Evolutionary conservation across 129 eudicot genomes (phyloP).

Genomic region (Centella asiatica): DNA sequence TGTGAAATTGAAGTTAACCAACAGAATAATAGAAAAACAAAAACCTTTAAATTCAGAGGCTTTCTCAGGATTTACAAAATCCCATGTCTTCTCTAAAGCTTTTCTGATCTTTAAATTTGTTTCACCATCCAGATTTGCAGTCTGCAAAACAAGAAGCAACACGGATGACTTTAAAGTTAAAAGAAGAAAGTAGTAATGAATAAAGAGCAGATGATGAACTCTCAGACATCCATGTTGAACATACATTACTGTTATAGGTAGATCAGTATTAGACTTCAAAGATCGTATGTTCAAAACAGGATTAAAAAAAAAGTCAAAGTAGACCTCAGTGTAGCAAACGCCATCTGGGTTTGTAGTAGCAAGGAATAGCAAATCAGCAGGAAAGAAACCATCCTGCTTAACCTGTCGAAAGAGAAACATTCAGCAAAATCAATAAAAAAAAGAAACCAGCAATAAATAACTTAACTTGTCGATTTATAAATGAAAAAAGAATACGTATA

Average conservation of each 20-base stretch:
- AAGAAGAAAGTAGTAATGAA: neutral
- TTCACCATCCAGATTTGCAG: conserved; percentile 99
- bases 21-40: too few relatives aligned
- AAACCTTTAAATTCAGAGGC: conserved; percentile 88
- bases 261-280: neutral
- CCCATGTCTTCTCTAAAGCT: conserved; percentile 98
- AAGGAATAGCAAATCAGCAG: conserved; percentile 91
- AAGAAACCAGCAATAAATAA: neutral
- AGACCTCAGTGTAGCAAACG: conserved; percentile 95
- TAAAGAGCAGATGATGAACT: neutral
- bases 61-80: conserved; percentile 70
- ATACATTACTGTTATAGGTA: neutral
- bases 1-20: too few relatives aligned
- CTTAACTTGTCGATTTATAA: neutral
- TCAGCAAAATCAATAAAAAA: conserved; percentile 12
- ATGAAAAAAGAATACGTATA: neutral
- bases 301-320: conserved; percentile 7
- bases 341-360: conserved; percentile 95
- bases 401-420: conserved; percentile 46
- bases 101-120: conserved; percentile 95
- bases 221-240: neutral
- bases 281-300: neutral
- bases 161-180: too few relatives aligned
- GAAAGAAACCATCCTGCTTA: conserved; percentile 85
- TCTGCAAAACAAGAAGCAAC: conserved; percentile 30